These are phyloP conservation scores for Mycena kentingensis DNA, from an alignment of 768 basidiomycete genomes.

Conservation along the genomic window DNA sequence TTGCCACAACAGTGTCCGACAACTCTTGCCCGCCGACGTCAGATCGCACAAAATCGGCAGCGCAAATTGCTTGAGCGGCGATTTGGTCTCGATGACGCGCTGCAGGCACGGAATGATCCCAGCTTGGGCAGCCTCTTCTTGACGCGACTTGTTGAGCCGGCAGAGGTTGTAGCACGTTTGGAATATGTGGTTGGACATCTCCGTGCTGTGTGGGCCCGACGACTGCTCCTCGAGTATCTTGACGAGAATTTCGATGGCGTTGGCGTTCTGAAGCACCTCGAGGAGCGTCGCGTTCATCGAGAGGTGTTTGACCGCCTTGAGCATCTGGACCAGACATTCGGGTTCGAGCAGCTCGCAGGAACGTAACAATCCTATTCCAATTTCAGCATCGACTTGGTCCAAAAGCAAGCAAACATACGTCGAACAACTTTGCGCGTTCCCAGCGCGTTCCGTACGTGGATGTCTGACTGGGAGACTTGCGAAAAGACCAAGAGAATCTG, in stretches of 20 bases:
- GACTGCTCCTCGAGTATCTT: conserved; percentile 81
- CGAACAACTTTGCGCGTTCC: conserved; percentile 87
- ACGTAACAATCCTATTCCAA: conserved; percentile 69
- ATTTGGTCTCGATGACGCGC: conserved; percentile 83
- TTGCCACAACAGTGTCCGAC: conserved; percentile 88
- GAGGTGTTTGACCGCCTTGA: conserved; percentile 95
- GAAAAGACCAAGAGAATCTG: conserved; percentile 89
- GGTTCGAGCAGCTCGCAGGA: conserved; percentile 86
- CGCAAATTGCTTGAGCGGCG: conserved; percentile 95
- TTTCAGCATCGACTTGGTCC: conserved; percentile 2
- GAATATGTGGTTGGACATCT: conserved; percentile 96
- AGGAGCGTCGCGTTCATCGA: conserved; percentile 91
- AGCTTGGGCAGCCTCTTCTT: conserved; percentile 96
- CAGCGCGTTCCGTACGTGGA: conserved; percentile 89
- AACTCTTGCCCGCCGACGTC: conserved; percentile 92
- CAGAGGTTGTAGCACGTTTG: conserved; percentile 97
- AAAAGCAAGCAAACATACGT: conserved; percentile 54
- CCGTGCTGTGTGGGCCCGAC: conserved; percentile 77
- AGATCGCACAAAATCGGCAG: conserved; percentile 96
- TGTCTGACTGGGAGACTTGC: conserved; percentile 94
- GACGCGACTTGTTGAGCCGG: conserved; percentile 88
- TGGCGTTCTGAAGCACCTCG: conserved; percentile 94
- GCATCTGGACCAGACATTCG: conserved; percentile 83
- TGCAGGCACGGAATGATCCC: conserved; percentile 93
- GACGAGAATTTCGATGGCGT: conserved; percentile 90